These are phyloP conservation scores for Hypoxylon cercidicola DNA, from an alignment of 495 filamentous ascomycete species.

Conservation along the genomic window DNA sequence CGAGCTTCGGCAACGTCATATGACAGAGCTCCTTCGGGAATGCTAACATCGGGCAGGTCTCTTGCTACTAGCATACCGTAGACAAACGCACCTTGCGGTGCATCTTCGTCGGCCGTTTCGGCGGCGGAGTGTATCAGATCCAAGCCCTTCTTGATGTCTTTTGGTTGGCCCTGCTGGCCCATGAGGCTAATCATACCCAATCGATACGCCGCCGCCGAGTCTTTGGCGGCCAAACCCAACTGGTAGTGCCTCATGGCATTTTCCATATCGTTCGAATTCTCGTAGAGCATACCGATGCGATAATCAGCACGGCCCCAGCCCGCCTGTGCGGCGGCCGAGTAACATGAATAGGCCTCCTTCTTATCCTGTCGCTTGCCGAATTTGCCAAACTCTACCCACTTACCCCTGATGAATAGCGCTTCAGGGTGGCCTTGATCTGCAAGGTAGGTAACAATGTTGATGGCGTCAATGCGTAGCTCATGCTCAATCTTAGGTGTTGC, in stretches of 20 bases:
- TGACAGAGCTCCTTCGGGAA: slow-evolving; percentile 77
- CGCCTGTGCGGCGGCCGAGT: slow-evolving; percentile 83
- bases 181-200: slow-evolving; percentile 97
- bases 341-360: slow-evolving; percentile 89
- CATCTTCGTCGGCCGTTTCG: slow-evolving; percentile 93
- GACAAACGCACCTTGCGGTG: slow-evolving; percentile 95
- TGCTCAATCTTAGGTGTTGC: slow-evolving; percentile 88
- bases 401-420: slow-evolving; percentile 92
- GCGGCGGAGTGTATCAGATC: slow-evolving; percentile 85
- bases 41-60: slow-evolving; percentile 85
- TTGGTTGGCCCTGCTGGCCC: slow-evolving; percentile 87
- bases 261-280: slow-evolving; percentile 87
- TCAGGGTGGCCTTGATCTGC: slow-evolving; percentile 93
- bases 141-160: slow-evolving; percentile 81
- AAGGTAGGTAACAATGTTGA: slow-evolving; percentile 90
- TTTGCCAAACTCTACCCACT: slow-evolving; percentile 98
- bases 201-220: slow-evolving; percentile 95
- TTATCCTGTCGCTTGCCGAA: slow-evolving; percentile 90
- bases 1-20: slow-evolving; percentile 79
- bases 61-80: slow-evolving; percentile 94
- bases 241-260: slow-evolving; percentile 93
- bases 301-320: slow-evolving; percentile 97
- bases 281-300: slow-evolving; percentile 97
- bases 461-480: slow-evolving; percentile 84
- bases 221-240: slow-evolving; percentile 75